phyloP scores from a whole-genome alignment of 805 yeast genomes.

The Candida succiphila region DNA sequence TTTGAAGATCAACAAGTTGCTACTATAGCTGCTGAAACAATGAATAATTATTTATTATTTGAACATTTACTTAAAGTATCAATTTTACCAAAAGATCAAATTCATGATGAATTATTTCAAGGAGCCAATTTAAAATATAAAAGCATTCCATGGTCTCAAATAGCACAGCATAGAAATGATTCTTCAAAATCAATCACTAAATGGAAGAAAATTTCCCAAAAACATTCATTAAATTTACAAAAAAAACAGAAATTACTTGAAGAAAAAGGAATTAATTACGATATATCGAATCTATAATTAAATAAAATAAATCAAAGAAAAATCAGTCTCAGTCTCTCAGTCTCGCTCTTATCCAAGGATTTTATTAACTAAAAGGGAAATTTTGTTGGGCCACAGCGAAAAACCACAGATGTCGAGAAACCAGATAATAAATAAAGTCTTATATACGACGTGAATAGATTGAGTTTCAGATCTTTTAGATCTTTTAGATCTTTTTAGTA shows the following conservation, averaged over 20 bases:
- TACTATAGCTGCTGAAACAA: slow-evolving; percentile 82
- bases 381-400: too few species aligned
- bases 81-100: slow-evolving; percentile 43
- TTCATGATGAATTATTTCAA: slow-evolving; percentile 47
- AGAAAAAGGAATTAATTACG: slow-evolving; percentile 50
- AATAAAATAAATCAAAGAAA: slow-evolving; percentile 4
- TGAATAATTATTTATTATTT: slow-evolving; percentile 87
- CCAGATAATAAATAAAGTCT: too few species aligned
- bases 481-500: too few species aligned
- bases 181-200: slow-evolving; percentile 44
- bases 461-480: too few species aligned
- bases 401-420: too few species aligned
- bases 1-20: slow-evolving; percentile 71
- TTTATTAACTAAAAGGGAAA: too few species aligned
- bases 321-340: too few species aligned
- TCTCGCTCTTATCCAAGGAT: too few species aligned
- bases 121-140: slow-evolving; percentile 47
- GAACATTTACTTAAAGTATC: slow-evolving; percentile 72
- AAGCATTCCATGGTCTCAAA: slow-evolving; percentile 49
- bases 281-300: slow-evolving; percentile 15
- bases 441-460: too few species aligned
- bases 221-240: slow-evolving; percentile 30
- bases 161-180: slow-evolving; percentile 44
- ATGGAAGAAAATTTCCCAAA: slow-evolving; percentile 44
- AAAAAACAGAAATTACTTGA: slow-evolving; percentile 40